Evolutionary conservation across 768 basidiomycete genomes (phyloP).

Genomic region (Boletus pseudopeckii): DNA sequence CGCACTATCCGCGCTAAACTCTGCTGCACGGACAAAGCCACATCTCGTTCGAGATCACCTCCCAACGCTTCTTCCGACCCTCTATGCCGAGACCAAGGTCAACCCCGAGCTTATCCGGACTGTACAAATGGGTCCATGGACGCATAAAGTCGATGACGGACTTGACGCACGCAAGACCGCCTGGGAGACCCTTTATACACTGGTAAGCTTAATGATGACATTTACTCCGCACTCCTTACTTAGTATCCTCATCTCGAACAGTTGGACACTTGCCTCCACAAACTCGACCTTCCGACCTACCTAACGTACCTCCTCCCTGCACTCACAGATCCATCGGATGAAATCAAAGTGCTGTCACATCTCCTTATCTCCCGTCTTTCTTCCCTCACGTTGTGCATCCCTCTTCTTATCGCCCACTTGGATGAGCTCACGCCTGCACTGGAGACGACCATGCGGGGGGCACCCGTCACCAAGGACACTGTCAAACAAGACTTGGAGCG

Average conservation of each 20-base stretch:
- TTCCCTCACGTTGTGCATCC: constrained; percentile 51
- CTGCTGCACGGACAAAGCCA: constrained; percentile 92
- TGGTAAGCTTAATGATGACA: constrained; percentile 50
- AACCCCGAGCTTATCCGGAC: constrained; percentile 80
- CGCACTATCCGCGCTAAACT: constrained; percentile 87
- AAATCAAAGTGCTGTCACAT: constrained; percentile 95
- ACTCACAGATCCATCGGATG: constrained; percentile 86
- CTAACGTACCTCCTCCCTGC: constrained; percentile 77
- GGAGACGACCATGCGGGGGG: constrained; percentile 87
- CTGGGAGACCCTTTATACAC: constrained; percentile 94
- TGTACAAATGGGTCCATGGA: constrained; percentile 97
- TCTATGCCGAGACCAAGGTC: constrained; percentile 83
- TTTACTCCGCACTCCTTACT: not conserved
- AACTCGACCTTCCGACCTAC: constrained; percentile 86
- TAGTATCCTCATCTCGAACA: constrained; percentile 25
- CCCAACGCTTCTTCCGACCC: constrained; percentile 63
- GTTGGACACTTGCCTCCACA: constrained; percentile 89
- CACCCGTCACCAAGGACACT: constrained; percentile 87
- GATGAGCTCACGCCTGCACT: constrained; percentile 82
- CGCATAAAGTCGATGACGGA: constrained; percentile 95
- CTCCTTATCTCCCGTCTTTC: constrained; percentile 93
- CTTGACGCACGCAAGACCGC: constrained; percentile 95
- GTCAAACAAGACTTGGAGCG: constrained; percentile 91
- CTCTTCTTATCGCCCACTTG: constrained; percentile 54
- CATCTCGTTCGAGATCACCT: constrained; percentile 88